Evolutionary conservation across 441 rosid genomes (phyloP).

Genomic region (Populus hybrid): DNA sequence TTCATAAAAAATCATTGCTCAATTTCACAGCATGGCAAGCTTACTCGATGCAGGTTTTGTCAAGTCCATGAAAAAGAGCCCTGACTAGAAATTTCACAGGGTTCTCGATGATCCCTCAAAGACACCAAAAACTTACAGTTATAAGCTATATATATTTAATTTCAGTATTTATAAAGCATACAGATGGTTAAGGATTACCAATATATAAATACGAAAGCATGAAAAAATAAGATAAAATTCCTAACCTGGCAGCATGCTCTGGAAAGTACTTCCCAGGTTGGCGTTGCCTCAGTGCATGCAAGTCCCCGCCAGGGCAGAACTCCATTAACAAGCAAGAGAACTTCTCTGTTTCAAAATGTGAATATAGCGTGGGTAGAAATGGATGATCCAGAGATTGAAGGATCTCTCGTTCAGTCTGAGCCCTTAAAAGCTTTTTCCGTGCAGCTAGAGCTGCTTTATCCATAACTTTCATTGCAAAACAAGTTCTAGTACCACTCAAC

Average conservation of each 20-base stretch:
- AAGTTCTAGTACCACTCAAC: conserved; percentile 61
- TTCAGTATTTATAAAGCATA: background rate
- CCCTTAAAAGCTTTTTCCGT: conserved; percentile 69
- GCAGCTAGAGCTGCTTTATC: conserved; percentile 65
- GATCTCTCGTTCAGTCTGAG: conserved; percentile 78
- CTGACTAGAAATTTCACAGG: background rate
- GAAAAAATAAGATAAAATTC: conserved; percentile 5
- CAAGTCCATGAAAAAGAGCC: background rate
- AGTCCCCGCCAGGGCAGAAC: conserved; percentile 79
- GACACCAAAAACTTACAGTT: background rate
- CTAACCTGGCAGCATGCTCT: conserved; percentile 66
- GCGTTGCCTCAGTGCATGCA: conserved; percentile 66
- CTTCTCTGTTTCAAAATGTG: conserved; percentile 72
- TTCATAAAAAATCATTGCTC: background rate
- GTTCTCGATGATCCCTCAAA: background rate
- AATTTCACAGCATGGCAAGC: background rate
- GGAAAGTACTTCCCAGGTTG: conserved; percentile 65
- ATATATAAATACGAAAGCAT: background rate
- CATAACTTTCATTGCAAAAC: conserved; percentile 89
- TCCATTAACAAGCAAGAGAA: conserved; percentile 91
- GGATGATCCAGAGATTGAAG: conserved; percentile 75
- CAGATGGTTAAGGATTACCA: background rate
- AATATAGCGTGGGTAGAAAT: conserved; percentile 62
- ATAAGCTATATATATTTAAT: background rate
- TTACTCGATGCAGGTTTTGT: background rate